phyloP scores from a whole-genome alignment of 2,329 filamentous ascomycete genomes.

The Arthrobotrys sphaeroides region DNA sequence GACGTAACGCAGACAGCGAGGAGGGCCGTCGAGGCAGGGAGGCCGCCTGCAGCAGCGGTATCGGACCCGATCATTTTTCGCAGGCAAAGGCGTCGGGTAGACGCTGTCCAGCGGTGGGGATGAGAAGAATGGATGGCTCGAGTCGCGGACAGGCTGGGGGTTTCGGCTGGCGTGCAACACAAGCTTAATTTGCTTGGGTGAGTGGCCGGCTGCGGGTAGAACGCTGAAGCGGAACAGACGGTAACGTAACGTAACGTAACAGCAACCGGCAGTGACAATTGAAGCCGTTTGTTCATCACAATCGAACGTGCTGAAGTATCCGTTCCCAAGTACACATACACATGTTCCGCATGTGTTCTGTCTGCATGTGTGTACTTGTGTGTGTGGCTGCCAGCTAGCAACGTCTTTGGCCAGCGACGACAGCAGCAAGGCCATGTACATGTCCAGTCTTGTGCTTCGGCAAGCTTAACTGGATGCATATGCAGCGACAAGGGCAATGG shows the following conservation, averaged over 20 bases:
- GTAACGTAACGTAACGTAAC: constrained; percentile 8
- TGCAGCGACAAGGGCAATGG: constrained; percentile 16
- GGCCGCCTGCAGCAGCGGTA: constrained; percentile 43
- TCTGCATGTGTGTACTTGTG: not conserved
- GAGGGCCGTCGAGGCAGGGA: constrained; percentile 6
- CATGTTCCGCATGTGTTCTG: not conserved
- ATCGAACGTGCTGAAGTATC: not conserved
- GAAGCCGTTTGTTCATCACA: not conserved
- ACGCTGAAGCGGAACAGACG: too few species aligned
- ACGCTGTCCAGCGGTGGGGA: not conserved
- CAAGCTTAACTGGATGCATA: constrained; percentile 38
- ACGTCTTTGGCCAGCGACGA: constrained; percentile 3
- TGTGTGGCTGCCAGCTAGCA: constrained; percentile 29
- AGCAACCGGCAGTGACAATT: not conserved
- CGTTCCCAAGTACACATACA: not conserved
- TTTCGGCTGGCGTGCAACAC: constrained; percentile 37
- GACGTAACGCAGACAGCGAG: constrained; percentile 39
- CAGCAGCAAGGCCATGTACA: not conserved
- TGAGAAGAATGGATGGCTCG: not conserved
- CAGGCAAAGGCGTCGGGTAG: not conserved
- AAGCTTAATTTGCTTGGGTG: constrained; percentile 2
- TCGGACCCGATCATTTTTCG: constrained; percentile 32
- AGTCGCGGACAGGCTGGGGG: not conserved
- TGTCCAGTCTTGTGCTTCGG: constrained; percentile 34
- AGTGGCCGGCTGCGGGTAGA: not conserved